Percentiles rank a stretch among this genome's conserved stretches.
phyloP scores from a whole-genome alignment of 768 basidiomycete genomes.

The Tricholoma terreum region DNA sequence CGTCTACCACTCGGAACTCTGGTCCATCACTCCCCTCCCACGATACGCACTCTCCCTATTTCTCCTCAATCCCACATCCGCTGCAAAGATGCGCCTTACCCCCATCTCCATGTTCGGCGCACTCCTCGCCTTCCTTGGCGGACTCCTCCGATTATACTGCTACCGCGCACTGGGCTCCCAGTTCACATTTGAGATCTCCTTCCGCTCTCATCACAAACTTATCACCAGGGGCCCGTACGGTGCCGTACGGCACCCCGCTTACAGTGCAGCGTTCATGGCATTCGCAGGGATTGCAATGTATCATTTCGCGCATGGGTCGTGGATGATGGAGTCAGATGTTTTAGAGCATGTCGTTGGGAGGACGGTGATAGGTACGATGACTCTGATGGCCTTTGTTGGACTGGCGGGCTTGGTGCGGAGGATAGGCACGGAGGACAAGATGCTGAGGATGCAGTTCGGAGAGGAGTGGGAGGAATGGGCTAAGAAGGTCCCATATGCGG shows the following conservation, averaged over 20 bases:
- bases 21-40: not conserved
- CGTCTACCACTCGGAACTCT: too few relatives aligned
- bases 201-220: slow-evolving; percentile 22
- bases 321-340: slow-evolving; percentile 13
- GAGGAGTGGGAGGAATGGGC: too few relatives aligned
- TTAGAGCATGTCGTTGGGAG: slow-evolving; percentile 9
- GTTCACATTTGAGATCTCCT: slow-evolving; percentile 28
- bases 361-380: not conserved
- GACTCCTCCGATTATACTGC: slow-evolving; percentile 22
- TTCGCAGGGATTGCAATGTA: slow-evolving; percentile 3
- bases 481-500: too few relatives aligned
- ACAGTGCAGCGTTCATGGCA: slow-evolving; percentile 17
- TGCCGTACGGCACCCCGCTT: slow-evolving; percentile 27
- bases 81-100: not conserved
- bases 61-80: too few relatives aligned
- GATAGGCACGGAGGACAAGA: slow-evolving; percentile 27
- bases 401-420: slow-evolving; percentile 5
- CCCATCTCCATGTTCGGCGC: not conserved
- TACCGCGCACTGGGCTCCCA: slow-evolving; percentile 21
- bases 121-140: not conserved
- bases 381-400: not conserved
- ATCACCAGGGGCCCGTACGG: slow-evolving; percentile 28
- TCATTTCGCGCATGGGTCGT: too few relatives aligned
- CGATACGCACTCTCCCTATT: not conserved
- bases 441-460: slow-evolving; percentile 27